phyloP scores from a whole-genome alignment of 73 alveolate species.

The Stentor roeselii region DNA sequence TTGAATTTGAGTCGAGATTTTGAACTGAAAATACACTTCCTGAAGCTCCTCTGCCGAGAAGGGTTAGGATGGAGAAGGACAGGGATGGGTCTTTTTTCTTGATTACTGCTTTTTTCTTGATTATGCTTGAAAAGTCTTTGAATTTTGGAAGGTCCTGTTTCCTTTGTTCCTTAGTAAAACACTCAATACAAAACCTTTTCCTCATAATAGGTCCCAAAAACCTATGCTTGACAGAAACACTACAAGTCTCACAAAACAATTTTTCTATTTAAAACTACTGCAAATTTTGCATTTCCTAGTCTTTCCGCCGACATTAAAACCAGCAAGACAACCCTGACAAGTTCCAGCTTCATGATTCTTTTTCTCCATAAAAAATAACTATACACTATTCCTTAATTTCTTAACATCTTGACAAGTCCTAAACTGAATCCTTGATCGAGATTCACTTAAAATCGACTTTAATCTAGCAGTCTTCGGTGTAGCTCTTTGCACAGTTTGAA shows the following conservation, averaged over 20 bases:
- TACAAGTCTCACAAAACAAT: slow-evolving; percentile 1
- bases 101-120: background rate
- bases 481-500: too few species aligned
- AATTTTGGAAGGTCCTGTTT: background rate
- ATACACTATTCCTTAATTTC: too few species aligned
- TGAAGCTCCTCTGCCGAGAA: background rate
- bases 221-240: background rate
- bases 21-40: background rate
- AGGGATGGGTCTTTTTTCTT: background rate
- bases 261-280: slow-evolving; percentile 26
- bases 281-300: slow-evolving; percentile 11
- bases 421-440: too few species aligned
- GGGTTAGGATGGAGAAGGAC: background rate
- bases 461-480: too few species aligned
- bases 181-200: background rate
- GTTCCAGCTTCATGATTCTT: too few species aligned
- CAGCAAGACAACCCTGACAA: too few species aligned
- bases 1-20: background rate
- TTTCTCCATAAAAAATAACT: too few species aligned
- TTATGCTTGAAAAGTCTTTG: background rate
- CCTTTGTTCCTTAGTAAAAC: background rate
- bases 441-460: too few species aligned
- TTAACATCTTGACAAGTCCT: too few species aligned
- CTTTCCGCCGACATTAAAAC: too few species aligned
- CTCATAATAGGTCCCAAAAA: background rate